Evolutionary conservation across 352 stramenopile species (phyloP), one percentile per base, ranked within the genome.

Genomic region (Phytophthora sp.): DNA sequence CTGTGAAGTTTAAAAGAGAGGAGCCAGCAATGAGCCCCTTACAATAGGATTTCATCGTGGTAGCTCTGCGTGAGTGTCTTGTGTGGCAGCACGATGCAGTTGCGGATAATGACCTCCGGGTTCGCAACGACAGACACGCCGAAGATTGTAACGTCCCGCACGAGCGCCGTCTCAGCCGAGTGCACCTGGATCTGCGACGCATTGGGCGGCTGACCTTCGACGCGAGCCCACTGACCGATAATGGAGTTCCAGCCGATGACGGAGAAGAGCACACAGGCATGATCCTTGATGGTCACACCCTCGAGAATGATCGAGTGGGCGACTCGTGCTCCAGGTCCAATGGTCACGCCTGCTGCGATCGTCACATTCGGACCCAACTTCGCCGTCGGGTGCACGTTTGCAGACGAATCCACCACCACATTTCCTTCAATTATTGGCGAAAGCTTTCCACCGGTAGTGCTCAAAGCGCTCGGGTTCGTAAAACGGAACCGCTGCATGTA

Each of bases 401-500:
- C 87, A 5, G 78, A 87, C 10, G 74, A 74, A 54, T 96, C 84
- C 11, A 96, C 69, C 26, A 96, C 87, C 21, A 96, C 88, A 32
- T 96, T 96, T 37, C 86, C 88, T 68, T 96, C 88, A 54, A 96
- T 95, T 30, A 87, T 84, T 2, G 88, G 88, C 1, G 84, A 90
- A 9, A 94, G 46, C 54, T 96, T 96, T 2, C 88, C 88, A 11
- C 88, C 88, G 12, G 82, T 94, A 11, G 75, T 66, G 48, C 87
- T 94, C 50, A 96, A 51, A 7, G 85, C 81, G 24, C 74, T 93
- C n/a, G 87, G 87, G 61, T 95, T 94, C 21, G 87, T 94, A 69
- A 94, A 95, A 23, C 88, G 88, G 67, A 95, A 96, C 21, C 88
- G 88, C 53, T 96, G 88, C 87, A 96, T 96, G 69, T 95, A 96